Base-by-base conservation (phyloP, 345 rosid genomes). In the Orychophragmus violaceus region DNA sequence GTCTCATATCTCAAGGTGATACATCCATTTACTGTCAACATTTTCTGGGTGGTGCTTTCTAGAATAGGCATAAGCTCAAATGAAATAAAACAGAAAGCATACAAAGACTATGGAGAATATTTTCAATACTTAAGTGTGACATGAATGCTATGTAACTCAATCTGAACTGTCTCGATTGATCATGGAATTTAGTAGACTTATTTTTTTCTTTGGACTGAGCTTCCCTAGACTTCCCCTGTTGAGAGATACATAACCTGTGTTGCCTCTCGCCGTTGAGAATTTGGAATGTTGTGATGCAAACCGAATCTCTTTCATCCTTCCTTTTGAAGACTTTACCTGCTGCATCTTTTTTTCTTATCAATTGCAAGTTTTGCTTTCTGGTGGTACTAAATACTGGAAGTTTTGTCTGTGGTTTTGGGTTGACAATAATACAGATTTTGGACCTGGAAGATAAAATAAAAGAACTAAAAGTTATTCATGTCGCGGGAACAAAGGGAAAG, bases 401-500 rank as follows among this genome's bases (percentile, higher is more conserved):
- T 28, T 37, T 14, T 58, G 28, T 52, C 42, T 59, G 37, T 35
- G 62, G 72, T 67, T 50, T 17, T 63, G 63, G 42, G 51, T n/a
- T 70, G 11, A 12, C 5, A 41, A 19, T n/a, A 41, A 19, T 70
- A 32, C 79, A 91, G 96, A 85, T 88, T 62, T 76, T 91, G 14
- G 94, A 76, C 59, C 71, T 88, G 79, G 95, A 91, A 75, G 87
- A 87, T 19, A 78, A 71, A 25, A 51, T 88, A 50, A 70, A 58
- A 25, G 75, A 75, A 37, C 82, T 88, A 49, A 88, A 81, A 71
- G 80, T 91, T 74, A 85, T 91, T 68, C 98, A 91, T 78, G 92
- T 91, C 42, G 91, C 95, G 44, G 98, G 98, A 74, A 91, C 98
- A 2, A 88, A 91, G 74, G 98, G 98, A 65, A 91, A 91, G 92